Base-by-base conservation (phyloP, 495 filamentous ascomycete species). In the Evansstolkia leycettana region DNA sequence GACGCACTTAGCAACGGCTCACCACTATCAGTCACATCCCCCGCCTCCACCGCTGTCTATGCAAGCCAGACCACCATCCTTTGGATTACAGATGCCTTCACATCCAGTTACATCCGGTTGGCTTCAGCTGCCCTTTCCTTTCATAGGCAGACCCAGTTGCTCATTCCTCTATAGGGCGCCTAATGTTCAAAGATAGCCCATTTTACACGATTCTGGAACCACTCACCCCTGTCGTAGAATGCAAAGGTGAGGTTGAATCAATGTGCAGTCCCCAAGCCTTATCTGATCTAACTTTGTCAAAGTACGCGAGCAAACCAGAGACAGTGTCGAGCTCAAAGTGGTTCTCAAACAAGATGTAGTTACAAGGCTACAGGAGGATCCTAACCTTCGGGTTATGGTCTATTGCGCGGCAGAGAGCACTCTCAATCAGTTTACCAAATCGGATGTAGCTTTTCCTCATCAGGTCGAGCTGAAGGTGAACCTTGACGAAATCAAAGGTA, bases 391-490 rank as follows among this genome's bases (percentile, higher is more conserved):
- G 26, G 64, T 88, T 28, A 84, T 95, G 76, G 64, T 94, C 10
- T 94, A 86, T 49, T 90, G 85, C 39, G 80, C 81, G 4, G 65
- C 67, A 32, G 69, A 73, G 13, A 61, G 57, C 43, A 59, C 59
- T n/a, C 70, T 70, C 24, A 63, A 39, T 43, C 71, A 52, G 12
- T 75, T 55, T 66, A 76, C 61, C 16, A 68, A 64, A 39, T 64
- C 67, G 3, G 87, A 96, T 40, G 76, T 96, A 24, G 64, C 82
- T 1, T 98, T 98, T 45, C 90, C 90, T 1, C 75, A 87, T 41
- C 85, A 94, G 58, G 76, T 88, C 15, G 90, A 95, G 55, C 64
- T 98, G 30, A 88, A 87, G 50, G 77, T 92, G 25, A 96, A 96
- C 47, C 70, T 77, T 16, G 82, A 80, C 20, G 84, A 92, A 32